phyloP scores from a whole-genome alignment of 2,329 filamentous ascomycete genomes.

The Clarireedia sp. region DNA sequence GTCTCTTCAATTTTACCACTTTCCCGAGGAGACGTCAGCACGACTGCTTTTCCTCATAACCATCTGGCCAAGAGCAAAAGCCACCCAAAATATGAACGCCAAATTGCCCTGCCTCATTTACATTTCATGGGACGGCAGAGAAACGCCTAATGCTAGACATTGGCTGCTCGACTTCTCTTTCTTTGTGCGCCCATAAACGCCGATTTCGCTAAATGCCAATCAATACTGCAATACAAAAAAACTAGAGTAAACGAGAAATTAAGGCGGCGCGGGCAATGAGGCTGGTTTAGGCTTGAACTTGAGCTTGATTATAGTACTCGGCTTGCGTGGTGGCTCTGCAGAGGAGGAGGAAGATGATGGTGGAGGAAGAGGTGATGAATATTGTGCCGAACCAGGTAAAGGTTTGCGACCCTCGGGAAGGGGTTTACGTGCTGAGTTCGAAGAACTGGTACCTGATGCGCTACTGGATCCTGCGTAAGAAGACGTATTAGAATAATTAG shows the following conservation, averaged over 20 bases:
- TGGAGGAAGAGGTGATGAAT: neutral
- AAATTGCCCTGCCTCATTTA: neutral
- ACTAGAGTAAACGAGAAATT: neutral
- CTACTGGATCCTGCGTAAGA: constrained; percentile 3
- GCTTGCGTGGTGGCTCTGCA: neutral
- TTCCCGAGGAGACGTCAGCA: too few species aligned
- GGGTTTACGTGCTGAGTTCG: constrained; percentile 13
- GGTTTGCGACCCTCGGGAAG: constrained; percentile 16
- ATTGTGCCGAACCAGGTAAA: constrained; percentile 9
- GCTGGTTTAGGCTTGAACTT: neutral
- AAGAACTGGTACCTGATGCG: constrained; percentile 2
- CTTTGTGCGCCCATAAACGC: neutral
- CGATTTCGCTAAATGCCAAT: neutral
- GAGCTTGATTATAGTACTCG: neutral
- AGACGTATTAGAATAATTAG: constrained; percentile 10
- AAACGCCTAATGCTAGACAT: too few species aligned
- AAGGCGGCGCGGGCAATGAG: neutral
- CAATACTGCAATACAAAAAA: neutral
- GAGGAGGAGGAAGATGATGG: neutral
- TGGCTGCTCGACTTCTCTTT: neutral
- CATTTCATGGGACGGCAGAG: too few species aligned
- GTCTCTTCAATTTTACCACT: too few species aligned
- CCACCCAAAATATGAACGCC: neutral
- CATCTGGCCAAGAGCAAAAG: neutral
- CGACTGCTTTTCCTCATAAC: neutral